Evolutionary conservation across 2,329 filamentous ascomycete species (phyloP).

Genomic region (Fusarium zealandicum): DNA sequence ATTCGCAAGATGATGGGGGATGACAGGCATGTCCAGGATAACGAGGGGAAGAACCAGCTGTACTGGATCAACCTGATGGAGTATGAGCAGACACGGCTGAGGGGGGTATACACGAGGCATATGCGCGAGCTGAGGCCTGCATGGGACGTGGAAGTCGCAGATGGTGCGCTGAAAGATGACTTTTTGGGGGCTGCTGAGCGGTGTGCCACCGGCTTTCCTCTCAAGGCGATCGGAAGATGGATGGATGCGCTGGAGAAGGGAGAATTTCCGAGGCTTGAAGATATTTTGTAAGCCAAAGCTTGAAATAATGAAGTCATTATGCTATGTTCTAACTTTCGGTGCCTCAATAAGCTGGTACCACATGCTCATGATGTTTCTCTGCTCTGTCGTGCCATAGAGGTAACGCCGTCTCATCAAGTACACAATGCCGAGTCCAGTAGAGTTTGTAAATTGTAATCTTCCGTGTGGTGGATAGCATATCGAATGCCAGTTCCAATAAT

Average conservation of each 20-base stretch:
- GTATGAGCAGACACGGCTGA: conserved; percentile 49
- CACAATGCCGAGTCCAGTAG: too few species aligned
- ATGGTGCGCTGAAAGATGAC: conserved; percentile 39
- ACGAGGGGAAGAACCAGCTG: conserved; percentile 48
- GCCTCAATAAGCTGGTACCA: too few species aligned
- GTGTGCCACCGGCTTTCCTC: background rate
- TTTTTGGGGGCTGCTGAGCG: conserved; percentile 30
- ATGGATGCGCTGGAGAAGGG: background rate
- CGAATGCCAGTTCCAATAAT: too few species aligned
- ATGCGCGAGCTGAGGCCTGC: conserved; percentile 44
- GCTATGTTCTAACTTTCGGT: too few species aligned
- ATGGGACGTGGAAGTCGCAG: conserved; percentile 43
- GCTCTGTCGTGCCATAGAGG: too few species aligned
- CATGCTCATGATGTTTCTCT: too few species aligned
- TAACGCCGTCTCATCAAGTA: too few species aligned
- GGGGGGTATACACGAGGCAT: conserved; percentile 41
- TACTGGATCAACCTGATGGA: conserved; percentile 51
- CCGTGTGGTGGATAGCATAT: too few species aligned
- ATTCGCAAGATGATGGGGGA: background rate
- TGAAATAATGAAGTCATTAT: too few species aligned
- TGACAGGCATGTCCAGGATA: conserved; percentile 42
- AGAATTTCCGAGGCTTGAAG: background rate
- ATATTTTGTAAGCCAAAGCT: background rate
- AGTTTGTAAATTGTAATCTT: too few species aligned
- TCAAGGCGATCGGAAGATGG: background rate